These are phyloP conservation scores for Tolypocladium paradoxum DNA, from an alignment of 2,329 filamentous ascomycete genomes.

Conservation along the genomic window DNA sequence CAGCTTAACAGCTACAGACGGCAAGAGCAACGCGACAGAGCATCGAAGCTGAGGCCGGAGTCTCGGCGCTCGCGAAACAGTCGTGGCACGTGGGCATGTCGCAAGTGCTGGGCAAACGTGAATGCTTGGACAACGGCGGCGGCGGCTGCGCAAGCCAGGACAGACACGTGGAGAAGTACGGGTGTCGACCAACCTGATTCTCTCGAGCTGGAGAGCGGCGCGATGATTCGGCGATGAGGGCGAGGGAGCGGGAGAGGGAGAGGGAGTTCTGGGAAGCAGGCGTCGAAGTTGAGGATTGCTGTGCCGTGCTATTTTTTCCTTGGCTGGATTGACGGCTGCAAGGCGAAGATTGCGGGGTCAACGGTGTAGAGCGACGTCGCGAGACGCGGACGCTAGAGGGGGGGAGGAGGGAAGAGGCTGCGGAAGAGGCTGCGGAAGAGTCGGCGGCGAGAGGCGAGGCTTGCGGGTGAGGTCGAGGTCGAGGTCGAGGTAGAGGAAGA, in stretches of 20 bases:
- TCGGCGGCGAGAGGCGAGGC: conserved; percentile 6
- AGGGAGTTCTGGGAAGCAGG: not conserved
- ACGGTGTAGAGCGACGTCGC: conserved; percentile 6
- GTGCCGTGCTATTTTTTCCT: not conserved
- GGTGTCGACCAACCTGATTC: not conserved
- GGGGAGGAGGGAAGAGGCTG: not conserved
- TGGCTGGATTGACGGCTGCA: conserved; percentile 4
- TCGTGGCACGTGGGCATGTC: not conserved
- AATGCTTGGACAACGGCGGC: not conserved
- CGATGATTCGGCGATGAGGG: not conserved
- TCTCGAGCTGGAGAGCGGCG: not conserved
- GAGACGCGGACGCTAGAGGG: conserved; percentile 7
- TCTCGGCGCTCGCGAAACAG: not conserved
- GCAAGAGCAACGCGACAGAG: not conserved
- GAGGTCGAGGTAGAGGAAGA: conserved; percentile 13
- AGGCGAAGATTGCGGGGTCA: conserved; percentile 12
- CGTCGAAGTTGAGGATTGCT: conserved; percentile 5
- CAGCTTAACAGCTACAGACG: not conserved
- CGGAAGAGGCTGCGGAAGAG: conserved; percentile 3
- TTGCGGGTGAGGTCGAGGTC: conserved; percentile 2
- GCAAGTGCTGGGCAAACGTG: not conserved
- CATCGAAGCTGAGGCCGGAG: not conserved
- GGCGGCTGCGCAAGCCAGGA: not conserved
- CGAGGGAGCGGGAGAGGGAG: not conserved
- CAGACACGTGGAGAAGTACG: not conserved